phyloP scores from a whole-genome alignment of 495 filamentous ascomycete species.

The Xylona heveae region DNA sequence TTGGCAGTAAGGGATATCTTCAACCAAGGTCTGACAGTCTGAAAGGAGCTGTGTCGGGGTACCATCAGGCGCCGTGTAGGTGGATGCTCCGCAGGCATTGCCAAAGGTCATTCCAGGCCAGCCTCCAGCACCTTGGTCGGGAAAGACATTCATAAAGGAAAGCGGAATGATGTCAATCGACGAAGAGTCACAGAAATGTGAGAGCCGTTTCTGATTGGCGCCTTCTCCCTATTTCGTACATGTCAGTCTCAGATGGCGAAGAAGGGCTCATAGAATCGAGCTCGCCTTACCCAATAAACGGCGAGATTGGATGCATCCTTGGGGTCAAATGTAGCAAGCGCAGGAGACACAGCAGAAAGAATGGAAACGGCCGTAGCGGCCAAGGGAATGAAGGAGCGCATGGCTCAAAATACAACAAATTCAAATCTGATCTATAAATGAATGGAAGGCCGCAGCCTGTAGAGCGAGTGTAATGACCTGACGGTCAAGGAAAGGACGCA shows the following conservation, averaged over 20 bases:
- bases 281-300: slow-evolving; percentile 26
- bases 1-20: slow-evolving; percentile 16
- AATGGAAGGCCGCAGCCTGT: too few relatives aligned
- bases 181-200: slow-evolving; percentile 33
- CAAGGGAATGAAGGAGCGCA: too few relatives aligned
- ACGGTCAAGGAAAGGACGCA: too few relatives aligned
- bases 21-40: slow-evolving; percentile 15
- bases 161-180: slow-evolving; percentile 45
- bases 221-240: slow-evolving; percentile 26
- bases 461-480: too few relatives aligned
- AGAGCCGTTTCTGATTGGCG: slow-evolving; percentile 21
- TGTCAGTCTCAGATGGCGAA: slow-evolving; percentile 2
- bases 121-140: slow-evolving; percentile 23
- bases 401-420: too few relatives aligned
- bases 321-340: slow-evolving; percentile 10
- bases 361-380: not conserved
- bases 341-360: not conserved
- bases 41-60: slow-evolving; percentile 10
- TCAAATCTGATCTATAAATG: too few relatives aligned
- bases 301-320: slow-evolving; percentile 20
- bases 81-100: slow-evolving; percentile 32
- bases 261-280: not conserved
- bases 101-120: slow-evolving; percentile 43
- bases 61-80: slow-evolving; percentile 13
- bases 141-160: slow-evolving; percentile 44